Base-by-base conservation (phyloP, 257 asterid species). In the Leptodermis oblonga region DNA sequence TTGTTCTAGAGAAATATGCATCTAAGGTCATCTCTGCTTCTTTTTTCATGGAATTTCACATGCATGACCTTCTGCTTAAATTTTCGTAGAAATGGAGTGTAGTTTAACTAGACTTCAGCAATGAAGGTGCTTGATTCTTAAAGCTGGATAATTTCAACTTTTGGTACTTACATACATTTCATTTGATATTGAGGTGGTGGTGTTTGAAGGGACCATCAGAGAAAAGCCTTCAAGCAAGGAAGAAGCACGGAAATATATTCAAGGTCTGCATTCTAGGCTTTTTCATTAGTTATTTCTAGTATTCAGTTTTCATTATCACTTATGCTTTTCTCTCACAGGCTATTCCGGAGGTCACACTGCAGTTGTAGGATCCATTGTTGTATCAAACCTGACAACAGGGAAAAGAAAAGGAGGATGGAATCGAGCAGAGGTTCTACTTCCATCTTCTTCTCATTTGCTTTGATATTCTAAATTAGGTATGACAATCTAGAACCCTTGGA, bases 301-400 rank as follows among this genome's bases (percentile, higher is more conserved):
- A 17, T 48, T 33, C 37, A 15, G 4, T 65, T 30, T 26, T n/a
- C 36, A 17, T 55, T 54, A 56, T 31, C 41, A 72, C 45, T 68
- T 20, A 39, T 51, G 42, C 12, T 58, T 8, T 36, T 48, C 34
- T 8, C 73, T 73, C 30, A 2, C 86, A 92, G 96, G 84, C 55
- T 89, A 92, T 79, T 92, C 98, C 52, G 90, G 96, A 46, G 84
- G 96, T 70, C 89, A 82, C 31, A 92, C 88, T 71, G 51, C 81
- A 31, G 96, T 92, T 73, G 90, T 87, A 76, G 96, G 98, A 74
- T 92, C 97, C 12, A 83, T 92, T 18, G 75, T 85, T 34, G 89
- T 89, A 66, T 77, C 92, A 53, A 92, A 92, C 82, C 81, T 92
- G 65, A 80, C 70, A 56, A 86, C 90, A 18, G 97, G 98, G 46